Conservation (phyloP, 2,329 filamentous ascomycete genomes). For the Colletotrichum camelliae region DNA sequence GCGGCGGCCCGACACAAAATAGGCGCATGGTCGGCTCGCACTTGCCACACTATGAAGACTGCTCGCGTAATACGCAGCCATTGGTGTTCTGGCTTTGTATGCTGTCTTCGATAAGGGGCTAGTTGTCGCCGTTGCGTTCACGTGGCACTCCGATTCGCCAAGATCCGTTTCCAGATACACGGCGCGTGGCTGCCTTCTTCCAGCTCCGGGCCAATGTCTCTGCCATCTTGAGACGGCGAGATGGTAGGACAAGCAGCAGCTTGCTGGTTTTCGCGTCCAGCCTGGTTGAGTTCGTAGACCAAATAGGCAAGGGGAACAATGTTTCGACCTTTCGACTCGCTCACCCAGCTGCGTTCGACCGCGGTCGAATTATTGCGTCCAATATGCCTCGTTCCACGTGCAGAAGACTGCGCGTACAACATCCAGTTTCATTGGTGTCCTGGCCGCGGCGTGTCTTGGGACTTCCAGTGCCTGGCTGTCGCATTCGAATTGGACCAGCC, state of each 20-base stretch:
- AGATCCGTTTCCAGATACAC: not conserved
- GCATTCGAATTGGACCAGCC: no score
- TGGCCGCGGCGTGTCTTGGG: not conserved
- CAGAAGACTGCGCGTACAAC: not conserved
- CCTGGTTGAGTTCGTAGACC: rapidly evolving
- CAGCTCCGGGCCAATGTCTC: not conserved
- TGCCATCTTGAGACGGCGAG: not conserved
- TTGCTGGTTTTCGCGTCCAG: not conserved
- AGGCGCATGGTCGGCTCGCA: not conserved
- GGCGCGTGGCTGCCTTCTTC: not conserved
- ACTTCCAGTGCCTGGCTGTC: not conserved
- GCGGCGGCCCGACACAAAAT: not conserved
- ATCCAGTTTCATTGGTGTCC: rapidly evolving
- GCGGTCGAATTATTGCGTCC: rapidly evolving
- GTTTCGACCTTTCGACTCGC: no score
- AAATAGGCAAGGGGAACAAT: no score
- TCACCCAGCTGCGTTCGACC: not conserved
- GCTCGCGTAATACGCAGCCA: not conserved
- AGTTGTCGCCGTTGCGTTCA: no score
- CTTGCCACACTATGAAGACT: not conserved
- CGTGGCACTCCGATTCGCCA: no score
- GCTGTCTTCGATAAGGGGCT: no score
- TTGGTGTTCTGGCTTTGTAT: not conserved
- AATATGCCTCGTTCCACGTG: not conserved
- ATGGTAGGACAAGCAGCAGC: no score